Evolutionary conservation across 1,284 basidiomycete species (phyloP), one percentile per base, ranked within the genome.

Genomic region (Omphalotus olearius): DNA sequence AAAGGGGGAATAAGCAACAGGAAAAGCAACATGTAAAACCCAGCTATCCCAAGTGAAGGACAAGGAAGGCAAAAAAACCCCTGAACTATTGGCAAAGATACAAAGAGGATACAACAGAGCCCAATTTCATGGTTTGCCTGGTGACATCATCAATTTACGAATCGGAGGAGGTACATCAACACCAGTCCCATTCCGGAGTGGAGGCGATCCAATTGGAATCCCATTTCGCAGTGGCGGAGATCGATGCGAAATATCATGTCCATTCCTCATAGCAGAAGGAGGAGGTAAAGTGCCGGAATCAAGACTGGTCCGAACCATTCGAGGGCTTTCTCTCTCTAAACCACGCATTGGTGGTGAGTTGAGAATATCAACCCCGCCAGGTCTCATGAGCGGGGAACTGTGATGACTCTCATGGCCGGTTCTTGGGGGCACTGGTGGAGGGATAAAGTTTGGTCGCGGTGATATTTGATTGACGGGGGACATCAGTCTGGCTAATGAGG

Each of bases 401-500:
- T 44, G 45, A 37, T 40, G 52, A 25, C 16, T 43, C 11, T 55
- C 50, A 35, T 45, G 50, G n/a, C 50, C 46, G 20, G 35, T 53
- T 25, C 51, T 37, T 9, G n/a, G 25, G 2, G 33, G 16, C 9
- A 13, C 39, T 23, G 48, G 52, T 14, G 52, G 14, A 14, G 44
- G 20, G 17, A 23, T 20, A 35, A 47, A 54, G 5, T 40, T 30
- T 6, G 44, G 36, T 39, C 49, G 44, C 17, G 53, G 53, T 18
- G 53, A 51, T 35, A 56, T 35, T 17, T 51, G 49, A 38, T 54
- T 50, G 16, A 55, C 49, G 30, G 70, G 72, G 11, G 70, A 74
- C 55, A 74, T 71, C 44, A 74, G 69, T 66, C 72, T 67, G 16
- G 70, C 70, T 13, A 74, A 60, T 10, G 70, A 72, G 10, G 70